Percentiles rank a stretch among this genome's conserved stretches.
Evolutionary conservation across 2,329 filamentous ascomycete species (phyloP).

Genomic region (Periconia macrospinosa): DNA sequence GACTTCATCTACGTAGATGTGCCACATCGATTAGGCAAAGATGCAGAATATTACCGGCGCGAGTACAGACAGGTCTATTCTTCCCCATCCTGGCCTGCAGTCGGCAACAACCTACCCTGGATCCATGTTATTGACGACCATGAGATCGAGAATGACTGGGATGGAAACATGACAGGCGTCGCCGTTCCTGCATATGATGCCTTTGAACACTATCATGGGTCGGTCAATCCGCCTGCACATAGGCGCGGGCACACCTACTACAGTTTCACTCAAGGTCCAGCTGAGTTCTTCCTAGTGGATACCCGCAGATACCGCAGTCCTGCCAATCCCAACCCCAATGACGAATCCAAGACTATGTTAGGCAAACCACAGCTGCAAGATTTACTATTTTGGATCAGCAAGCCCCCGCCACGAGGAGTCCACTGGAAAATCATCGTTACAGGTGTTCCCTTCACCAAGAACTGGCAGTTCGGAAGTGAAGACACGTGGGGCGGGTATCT

Average conservation of each 20-base stretch:
- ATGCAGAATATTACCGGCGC: conserved; percentile 75
- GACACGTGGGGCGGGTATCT: conserved; percentile 97
- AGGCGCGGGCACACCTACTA: conserved; percentile 76
- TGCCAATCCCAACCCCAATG: conserved; percentile 63
- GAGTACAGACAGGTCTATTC: conserved; percentile 97
- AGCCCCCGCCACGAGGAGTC: conserved; percentile 73
- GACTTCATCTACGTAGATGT: conserved; percentile 94
- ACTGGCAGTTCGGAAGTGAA: conserved; percentile 84
- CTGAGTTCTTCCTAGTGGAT: conserved; percentile 92
- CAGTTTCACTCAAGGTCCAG: conserved; percentile 84
- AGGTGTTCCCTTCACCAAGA: conserved; percentile 94
- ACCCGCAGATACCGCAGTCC: conserved; percentile 82
- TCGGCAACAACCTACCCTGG: conserved; percentile 85
- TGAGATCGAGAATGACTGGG: conserved; percentile 95
- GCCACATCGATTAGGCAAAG: conserved; percentile 73
- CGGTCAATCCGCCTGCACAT: conserved; percentile 76
- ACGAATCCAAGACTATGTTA: conserved; percentile 80
- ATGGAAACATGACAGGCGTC: conserved; percentile 75
- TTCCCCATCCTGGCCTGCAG: conserved; percentile 83
- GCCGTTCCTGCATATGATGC: conserved; percentile 81
- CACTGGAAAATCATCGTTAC: conserved; percentile 93
- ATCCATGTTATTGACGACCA: conserved; percentile 97
- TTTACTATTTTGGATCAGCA: conserved; percentile 74
- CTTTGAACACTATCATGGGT: conserved; percentile 82
- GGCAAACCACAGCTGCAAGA: conserved; percentile 77